Conservation (phyloP, 371 early-diverging fungal species). For the Lichtheimia corymbifera region DNA sequence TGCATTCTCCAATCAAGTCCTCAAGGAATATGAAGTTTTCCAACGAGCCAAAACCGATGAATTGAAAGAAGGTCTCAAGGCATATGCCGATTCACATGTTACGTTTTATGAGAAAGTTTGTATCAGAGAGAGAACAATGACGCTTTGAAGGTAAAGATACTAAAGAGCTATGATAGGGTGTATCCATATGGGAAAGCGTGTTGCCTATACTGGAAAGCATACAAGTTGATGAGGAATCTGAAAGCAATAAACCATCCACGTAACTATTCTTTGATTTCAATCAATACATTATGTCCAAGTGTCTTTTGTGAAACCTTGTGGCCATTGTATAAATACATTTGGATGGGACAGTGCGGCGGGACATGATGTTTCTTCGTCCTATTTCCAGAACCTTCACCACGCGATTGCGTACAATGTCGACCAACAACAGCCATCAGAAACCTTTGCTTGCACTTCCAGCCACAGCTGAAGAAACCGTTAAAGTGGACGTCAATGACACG, state of each 20-base stretch:
- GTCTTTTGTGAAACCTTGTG: no score
- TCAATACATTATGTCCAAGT: no score
- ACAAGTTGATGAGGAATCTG: constrained; percentile 16
- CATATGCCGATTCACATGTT: constrained; percentile 78
- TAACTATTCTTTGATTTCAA: no score
- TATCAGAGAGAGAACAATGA: not conserved
- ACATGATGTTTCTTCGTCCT: not conserved
- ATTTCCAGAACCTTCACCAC: constrained; percentile 4
- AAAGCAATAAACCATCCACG: no score
- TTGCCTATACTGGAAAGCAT: constrained; percentile 38
- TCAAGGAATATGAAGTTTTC: constrained; percentile 83
- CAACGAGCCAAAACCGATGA: constrained; percentile 76
- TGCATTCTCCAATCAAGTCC: constrained; percentile 76
- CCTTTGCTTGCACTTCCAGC: constrained; percentile 55
- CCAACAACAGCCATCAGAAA: constrained; percentile 13
- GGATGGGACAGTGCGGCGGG: not conserved
- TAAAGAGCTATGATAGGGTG: constrained; percentile 22
- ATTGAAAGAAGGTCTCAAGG: constrained; percentile 72
- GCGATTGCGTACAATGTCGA: constrained; percentile 4
- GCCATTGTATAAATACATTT: no score
- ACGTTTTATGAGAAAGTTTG: constrained; percentile 79
- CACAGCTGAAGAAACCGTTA: constrained; percentile 44
- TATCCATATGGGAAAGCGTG: constrained; percentile 47
- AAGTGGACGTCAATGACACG: constrained; percentile 49
- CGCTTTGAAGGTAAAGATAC: not conserved